A percentile compares a stretch with the other conserved stretches of the same genome.
Conservation (phyloP, 1,284 basidiomycete species). For the Apiotrichum sp. region DNA sequence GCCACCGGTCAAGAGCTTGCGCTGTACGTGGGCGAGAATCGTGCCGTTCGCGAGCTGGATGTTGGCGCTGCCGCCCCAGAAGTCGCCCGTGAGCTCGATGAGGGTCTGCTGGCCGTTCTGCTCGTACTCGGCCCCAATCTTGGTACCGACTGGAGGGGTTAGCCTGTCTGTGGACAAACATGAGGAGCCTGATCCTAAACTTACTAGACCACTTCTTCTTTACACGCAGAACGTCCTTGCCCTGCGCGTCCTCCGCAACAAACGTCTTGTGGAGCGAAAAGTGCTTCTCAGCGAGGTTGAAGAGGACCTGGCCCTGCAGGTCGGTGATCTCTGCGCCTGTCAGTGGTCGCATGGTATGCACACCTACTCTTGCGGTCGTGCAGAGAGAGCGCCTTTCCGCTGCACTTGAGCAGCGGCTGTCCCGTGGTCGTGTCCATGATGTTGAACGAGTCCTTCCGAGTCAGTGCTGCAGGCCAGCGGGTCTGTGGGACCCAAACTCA, state of each 20-base stretch:
- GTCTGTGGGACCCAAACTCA: background rate
- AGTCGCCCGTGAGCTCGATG: conserved; percentile 36
- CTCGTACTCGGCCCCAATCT: conserved; percentile 37
- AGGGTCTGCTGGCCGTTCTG: conserved; percentile 20
- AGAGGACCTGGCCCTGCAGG: conserved; percentile 30
- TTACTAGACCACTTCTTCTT: conserved; percentile 31
- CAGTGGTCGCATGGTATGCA: too few relatives aligned
- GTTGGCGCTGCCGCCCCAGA: conserved; percentile 38
- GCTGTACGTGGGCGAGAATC: conserved; percentile 37
- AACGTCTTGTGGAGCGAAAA: conserved; percentile 31
- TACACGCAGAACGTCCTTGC: conserved; percentile 34
- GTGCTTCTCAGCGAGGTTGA: conserved; percentile 34
- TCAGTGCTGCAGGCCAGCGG: background rate
- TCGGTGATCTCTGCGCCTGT: conserved; percentile 36
- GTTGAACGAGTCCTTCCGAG: conserved; percentile 34
- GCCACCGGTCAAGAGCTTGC: conserved; percentile 31
- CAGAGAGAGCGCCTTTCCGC: conserved; percentile 33
- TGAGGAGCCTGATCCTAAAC: conserved; percentile 10
- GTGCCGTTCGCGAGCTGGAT: conserved; percentile 28
- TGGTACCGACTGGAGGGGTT: conserved; percentile 31
- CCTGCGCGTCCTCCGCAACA: conserved; percentile 29
- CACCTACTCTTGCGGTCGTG: conserved; percentile 40
- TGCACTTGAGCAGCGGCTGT: conserved; percentile 27
- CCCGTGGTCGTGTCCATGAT: conserved; percentile 38
- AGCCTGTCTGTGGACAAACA: too few relatives aligned